Percentiles rank a stretch among this genome's conserved stretches.
phyloP scores from a whole-genome alignment of 352 stramenopile species.

The Phytophthora hybrid region DNA sequence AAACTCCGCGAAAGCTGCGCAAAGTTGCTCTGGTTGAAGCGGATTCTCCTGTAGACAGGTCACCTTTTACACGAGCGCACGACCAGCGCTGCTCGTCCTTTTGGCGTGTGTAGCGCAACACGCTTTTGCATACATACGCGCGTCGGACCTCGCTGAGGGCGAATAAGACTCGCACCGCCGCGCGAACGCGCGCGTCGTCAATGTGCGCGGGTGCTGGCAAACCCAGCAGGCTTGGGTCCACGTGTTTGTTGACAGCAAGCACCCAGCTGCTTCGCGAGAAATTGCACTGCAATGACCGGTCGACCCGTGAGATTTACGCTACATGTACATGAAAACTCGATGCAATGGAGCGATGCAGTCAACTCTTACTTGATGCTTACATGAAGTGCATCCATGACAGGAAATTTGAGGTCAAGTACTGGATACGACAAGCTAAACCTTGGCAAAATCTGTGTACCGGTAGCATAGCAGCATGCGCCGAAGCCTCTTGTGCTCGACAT shows the following conservation, averaged over 20 bases:
- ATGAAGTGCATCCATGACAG: too few relatives aligned
- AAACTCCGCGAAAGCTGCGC: background rate
- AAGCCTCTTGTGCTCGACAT: background rate
- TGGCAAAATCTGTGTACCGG: too few relatives aligned
- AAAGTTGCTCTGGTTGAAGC: background rate
- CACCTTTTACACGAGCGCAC: slow-evolving; percentile 1
- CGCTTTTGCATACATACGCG: background rate
- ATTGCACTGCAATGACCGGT: background rate
- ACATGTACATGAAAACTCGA: too few relatives aligned
- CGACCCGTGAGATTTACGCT: background rate
- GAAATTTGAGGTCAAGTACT: too few relatives aligned
- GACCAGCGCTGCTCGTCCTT: background rate
- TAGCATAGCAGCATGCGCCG: too few relatives aligned
- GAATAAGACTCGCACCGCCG: slow-evolving; percentile 1
- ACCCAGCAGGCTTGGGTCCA: background rate
- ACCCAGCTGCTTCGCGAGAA: slow-evolving; percentile 4
- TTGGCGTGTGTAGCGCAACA: background rate
- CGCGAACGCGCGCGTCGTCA: background rate
- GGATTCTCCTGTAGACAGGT: slow-evolving; percentile 11
- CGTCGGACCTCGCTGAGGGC: background rate
- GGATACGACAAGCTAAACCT: too few relatives aligned
- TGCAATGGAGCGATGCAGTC: background rate
- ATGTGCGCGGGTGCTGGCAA: background rate
- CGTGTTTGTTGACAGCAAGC: background rate
- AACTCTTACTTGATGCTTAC: too few relatives aligned